phyloP scores from a whole-genome alignment of 441 rosid genomes.

The Dalechampia spathulata region DNA sequence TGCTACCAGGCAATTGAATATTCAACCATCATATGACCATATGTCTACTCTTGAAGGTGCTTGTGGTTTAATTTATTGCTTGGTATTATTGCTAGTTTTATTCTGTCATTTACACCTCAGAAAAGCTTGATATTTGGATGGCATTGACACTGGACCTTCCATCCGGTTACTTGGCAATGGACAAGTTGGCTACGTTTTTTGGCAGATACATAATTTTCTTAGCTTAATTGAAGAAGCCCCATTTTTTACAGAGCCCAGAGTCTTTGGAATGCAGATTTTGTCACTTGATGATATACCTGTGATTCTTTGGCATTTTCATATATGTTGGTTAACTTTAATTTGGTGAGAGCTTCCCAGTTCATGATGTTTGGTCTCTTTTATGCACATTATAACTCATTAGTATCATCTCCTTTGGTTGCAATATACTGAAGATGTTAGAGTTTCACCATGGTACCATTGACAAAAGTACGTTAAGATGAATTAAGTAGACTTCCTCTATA shows the following conservation, averaged over 20 bases:
- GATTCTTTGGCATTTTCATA: constrained; percentile 92
- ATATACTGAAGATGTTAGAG: constrained; percentile 72
- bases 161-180: constrained; percentile 93
- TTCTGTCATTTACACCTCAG: background rate
- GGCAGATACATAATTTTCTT: constrained; percentile 84
- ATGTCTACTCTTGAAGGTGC: background rate
- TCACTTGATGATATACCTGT: constrained; percentile 80
- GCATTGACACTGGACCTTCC: constrained; percentile 69
- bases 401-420: constrained; percentile 28
- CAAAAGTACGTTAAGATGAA: constrained; percentile 40
- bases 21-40: constrained; percentile 78
- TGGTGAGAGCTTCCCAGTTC: constrained; percentile 46
- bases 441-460: constrained; percentile 88
- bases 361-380: background rate
- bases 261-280: constrained; percentile 84
- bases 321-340: constrained; percentile 62
- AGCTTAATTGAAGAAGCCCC: constrained; percentile 71
- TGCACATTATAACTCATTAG: background rate
- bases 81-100: background rate
- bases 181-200: constrained; percentile 72
- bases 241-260: constrained; percentile 88
- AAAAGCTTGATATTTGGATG: constrained; percentile 13
- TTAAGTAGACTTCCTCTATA: background rate
- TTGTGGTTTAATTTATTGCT: constrained; percentile 7
- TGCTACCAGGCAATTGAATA: constrained; percentile 94